Evolutionary conservation across 192 early-diverging fungal species (phyloP), one percentile per base, ranked within the genome.

Genomic region (Jimgerdemannia lactiflua): DNA sequence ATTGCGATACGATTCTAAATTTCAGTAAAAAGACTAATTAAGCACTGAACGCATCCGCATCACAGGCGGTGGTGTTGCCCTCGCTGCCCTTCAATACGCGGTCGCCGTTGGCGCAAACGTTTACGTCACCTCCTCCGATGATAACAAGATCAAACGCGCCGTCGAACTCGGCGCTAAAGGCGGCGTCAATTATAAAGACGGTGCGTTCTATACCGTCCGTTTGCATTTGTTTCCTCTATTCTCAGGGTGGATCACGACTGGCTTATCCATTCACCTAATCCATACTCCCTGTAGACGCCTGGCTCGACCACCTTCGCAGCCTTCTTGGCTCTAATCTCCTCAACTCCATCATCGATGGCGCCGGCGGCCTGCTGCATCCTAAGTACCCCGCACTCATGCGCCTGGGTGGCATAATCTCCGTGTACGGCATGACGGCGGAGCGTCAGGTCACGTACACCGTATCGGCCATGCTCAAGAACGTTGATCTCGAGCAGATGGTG

Each of bases 91-190:
- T 43, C 85, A 89, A 68, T 92, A 93, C 76, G 84, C 85, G 20
- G 81, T 92, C 9, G 88, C 90, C 18, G 81, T 78, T 9, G 92
- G 92, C 8, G 92, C 92, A 11, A 83, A 91, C 43, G 92, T 92
- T 1, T 91, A 83, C 80, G 92, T 94, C 42, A 92, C 92, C 4
- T 91, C 89, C 44, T 89, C 88, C 19, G 82, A 81, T 40, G 81
- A 84, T 1, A 82, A 79, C n/a, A 94, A 94, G 82, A 89, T 94
- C 39, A 49, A 79, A 19, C 74, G 78, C 43, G 92, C 92, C 39
- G 75, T 91, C 19, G 63, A 77, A 20, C 71, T 92, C 7, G 92
- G 92, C 41, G 92, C 92, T 3, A 81, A 77, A 67, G 92, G 92
- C 17, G 92, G 92, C 4, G 89, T 90, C 39, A 89, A 89, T 71